These are phyloP conservation scores for Ophiostoma triangulosporum DNA, from an alignment of 2,329 filamentous ascomycete species.

Conservation along the genomic window DNA sequence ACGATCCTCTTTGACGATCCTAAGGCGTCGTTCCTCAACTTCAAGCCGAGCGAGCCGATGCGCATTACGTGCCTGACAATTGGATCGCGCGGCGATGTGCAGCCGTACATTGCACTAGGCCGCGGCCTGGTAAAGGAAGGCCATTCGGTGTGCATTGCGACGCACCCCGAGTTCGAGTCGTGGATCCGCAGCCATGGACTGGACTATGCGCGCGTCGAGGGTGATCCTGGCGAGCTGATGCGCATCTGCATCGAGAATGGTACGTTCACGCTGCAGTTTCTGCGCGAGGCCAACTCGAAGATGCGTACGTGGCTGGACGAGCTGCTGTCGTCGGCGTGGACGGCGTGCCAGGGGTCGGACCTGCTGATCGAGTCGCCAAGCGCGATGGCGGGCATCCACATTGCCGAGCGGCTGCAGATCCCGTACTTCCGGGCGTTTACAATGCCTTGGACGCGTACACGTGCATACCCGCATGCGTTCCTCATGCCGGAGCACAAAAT, in stretches of 20 bases:
- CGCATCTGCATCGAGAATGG: slow-evolving; percentile 90
- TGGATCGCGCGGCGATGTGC: slow-evolving; percentile 87
- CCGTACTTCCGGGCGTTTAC: slow-evolving; percentile 96
- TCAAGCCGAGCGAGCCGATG: slow-evolving; percentile 70
- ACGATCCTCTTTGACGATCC: slow-evolving; percentile 84
- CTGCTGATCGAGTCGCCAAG: slow-evolving; percentile 90
- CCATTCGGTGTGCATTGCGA: slow-evolving; percentile 76
- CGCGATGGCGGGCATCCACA: slow-evolving; percentile 95
- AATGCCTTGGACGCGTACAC: slow-evolving; percentile 96
- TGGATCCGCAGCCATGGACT: slow-evolving; percentile 94
- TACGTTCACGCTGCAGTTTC: slow-evolving; percentile 87
- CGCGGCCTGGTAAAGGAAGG: slow-evolving; percentile 82
- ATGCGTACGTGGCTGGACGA: slow-evolving; percentile 95
- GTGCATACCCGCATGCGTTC: slow-evolving; percentile 94
- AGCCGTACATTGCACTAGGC: slow-evolving; percentile 93
- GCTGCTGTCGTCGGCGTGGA: slow-evolving; percentile 67
- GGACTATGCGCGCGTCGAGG: slow-evolving; percentile 76
- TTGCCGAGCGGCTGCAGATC: slow-evolving; percentile 82
- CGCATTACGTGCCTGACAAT: slow-evolving; percentile 90
- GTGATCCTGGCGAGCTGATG: slow-evolving; percentile 91
- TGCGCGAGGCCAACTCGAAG: slow-evolving; percentile 72
- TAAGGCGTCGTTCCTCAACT: slow-evolving; percentile 74
- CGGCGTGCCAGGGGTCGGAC: slow-evolving; percentile 74
- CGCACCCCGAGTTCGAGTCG: slow-evolving; percentile 74
- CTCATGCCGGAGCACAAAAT: slow-evolving; percentile 85